Base-by-base conservation (phyloP, 163 green algal species). In the Coccomyxa subellipsoidea region DNA sequence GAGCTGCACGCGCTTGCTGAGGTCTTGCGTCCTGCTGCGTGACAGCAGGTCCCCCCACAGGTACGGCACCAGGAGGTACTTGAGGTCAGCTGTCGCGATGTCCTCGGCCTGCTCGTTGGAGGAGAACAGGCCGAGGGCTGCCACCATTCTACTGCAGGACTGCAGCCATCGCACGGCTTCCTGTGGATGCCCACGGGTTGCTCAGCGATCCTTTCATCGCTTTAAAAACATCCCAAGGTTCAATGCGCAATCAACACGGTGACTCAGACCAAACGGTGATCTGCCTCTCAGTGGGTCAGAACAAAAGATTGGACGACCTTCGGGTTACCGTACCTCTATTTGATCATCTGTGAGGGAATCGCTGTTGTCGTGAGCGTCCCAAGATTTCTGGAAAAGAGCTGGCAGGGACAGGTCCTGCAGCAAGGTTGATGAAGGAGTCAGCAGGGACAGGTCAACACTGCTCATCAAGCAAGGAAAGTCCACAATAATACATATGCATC, bases 31-130 rank as follows among this genome's bases (percentile, higher is more conserved):
- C 47, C 47, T 59, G 47, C 47, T 39, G 0, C 53, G 59, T 18
- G 78, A 77, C 7, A 90, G 79, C 31, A 93, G 37, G 54, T 94
- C 86, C 3, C 81, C 92, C 23, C 70, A 53, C 69, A 89, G 85
- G 69, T 87, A 93, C 2, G 93, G 89, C 15, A 97, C 72, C 5
- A 98, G 82, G 39, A 97, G 79, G 83, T 95, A 97, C 29, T 90
- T 89, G 25, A 97, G 47, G 54, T 92, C 79, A 0, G 54, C 76
- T 0, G 94, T 98, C 7, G 89, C 79, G 7, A 97, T 35, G 69
- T 97, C 94, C 12, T 97, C 94, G 1, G 82, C 66, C 40, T 95
- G 89, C 80, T 97, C 94, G 53, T 97, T 97, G 77, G 78, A 21
- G 10, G 92, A 97, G 81, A 97, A 97, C 27, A 97, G 79, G 7